Base-by-base conservation (phyloP, 1,284 basidiomycete genomes). In the Golubevia pallescens region DNA sequence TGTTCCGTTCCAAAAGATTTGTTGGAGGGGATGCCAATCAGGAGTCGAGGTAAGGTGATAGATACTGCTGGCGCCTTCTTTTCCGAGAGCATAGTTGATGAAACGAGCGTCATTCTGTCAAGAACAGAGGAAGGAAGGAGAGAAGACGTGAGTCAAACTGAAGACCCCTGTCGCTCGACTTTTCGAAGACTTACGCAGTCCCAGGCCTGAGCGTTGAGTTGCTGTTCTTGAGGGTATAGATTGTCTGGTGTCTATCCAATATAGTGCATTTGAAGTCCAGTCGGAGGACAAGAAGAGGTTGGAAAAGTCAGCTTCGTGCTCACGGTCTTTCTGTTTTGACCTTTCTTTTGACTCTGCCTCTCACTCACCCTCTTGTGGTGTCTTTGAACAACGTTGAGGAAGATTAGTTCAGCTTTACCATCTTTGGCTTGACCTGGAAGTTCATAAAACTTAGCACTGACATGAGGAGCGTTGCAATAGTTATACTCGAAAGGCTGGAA, bases 1-100 rank as follows among this genome's bases (percentile, higher is more conserved):
- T 1, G 87, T 88, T 3, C 89, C 89, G 52, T 87, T 86, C 89
- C 89, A 90, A n/a, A 90, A 86, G 61, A 86, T 82, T n/a, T 75
- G 78, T 28, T 86, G 80, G 68, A 90, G 89, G 1, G 89, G 88
- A 65, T 89, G 88, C 86, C 84, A 80, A 3, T 84, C 68, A 0
- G 88, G 88, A 52, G 85, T 86, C 54, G 76, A 57, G 4, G 86
- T 87, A 58, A 87, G 68, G 67, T 88, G 88, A 61, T 86, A 88
- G 32, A 89, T 84, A 28, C 60, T 32, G 19, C 23, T 54, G 23
- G 51, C 52, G 5, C 3, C 21, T 0, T 59, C 70, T 14, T 60
- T 63, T 10, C 63, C 63, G 16, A 24, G 20, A 3, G 60, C 58
- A 61, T 75, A 77, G 20, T 64, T 73, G 60, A 70, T 62, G 48